Evolutionary conservation across 495 filamentous ascomycete species (phyloP), one percentile per base, ranked within the genome.

Genomic region (Penicillium antarcticum): DNA sequence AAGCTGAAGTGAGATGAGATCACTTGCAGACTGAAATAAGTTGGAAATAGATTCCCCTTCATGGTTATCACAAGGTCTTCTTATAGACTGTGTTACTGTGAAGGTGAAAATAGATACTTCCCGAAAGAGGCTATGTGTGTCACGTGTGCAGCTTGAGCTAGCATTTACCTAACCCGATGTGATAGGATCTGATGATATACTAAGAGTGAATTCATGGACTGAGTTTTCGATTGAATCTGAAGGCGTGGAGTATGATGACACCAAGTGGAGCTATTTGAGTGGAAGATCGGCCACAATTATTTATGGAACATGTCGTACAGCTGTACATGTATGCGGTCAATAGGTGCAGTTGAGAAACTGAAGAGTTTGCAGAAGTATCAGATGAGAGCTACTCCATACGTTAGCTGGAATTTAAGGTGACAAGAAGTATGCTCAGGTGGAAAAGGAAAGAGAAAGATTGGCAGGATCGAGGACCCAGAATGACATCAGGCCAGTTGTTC

Each of bases 401-500:
- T 23, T 23, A 23, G 4, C 0, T 17, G 47, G n/a, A 10, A 11
- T n/a, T 35, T 21, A 9, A 11, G 37, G 9, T 26, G n/a, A 42
- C 3, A 18, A 18, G 38, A 7, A 16, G 38, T 10, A 40, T 23
- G 21, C 6, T 5, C 5, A 29, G 26, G 26, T 7, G 26, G 26
- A 10, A 29, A 29, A 29, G 26, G 8, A 41, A 56, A 51, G 48
- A 48, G 21, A 21, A 47, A 46, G 49, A 43, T 50, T 47, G 53
- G 46, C 5, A 10, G 26, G 8, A 29, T 40, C 31, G n/a, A 37
- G 11, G 42, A 14, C 50, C 57, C 57, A 63, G 53, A 54, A 63
- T 63, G 60, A 63, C 60, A 61, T 63, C 57, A 63, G 56, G 48
- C 31, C 39, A 39, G 35, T 35, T 56, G 32, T 46, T 43, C 32